Conservation (phyloP, 208 protist genomes). For the Perkinsela sp. region DNA sequence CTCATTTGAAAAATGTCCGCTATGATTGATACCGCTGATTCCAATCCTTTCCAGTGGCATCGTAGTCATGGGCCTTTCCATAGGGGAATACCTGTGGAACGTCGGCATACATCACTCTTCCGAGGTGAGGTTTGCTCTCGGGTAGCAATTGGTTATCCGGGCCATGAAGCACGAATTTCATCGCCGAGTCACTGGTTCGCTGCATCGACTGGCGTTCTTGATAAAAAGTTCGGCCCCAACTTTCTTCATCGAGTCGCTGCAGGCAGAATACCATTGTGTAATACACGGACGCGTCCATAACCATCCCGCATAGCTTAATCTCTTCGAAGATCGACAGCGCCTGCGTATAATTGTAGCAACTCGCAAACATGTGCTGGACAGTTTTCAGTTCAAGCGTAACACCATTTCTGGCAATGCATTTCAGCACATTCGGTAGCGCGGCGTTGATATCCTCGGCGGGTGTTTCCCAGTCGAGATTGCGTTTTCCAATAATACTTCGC, state of each 20-base stretch:
- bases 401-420: neutral
- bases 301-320: slow-evolving; percentile 32
- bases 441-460: slow-evolving; percentile 22
- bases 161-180: slow-evolving; percentile 52
- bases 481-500: slow-evolving; percentile 16
- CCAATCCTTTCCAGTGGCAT: neutral
- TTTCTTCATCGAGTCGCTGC: slow-evolving; percentile 55
- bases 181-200: slow-evolving; percentile 17
- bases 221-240: slow-evolving; percentile 37
- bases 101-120: slow-evolving; percentile 52
- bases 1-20: too few species aligned
- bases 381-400: slow-evolving; percentile 11
- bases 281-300: slow-evolving; percentile 58
- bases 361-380: slow-evolving; percentile 53
- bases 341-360: slow-evolving; percentile 28
- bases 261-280: slow-evolving; percentile 66
- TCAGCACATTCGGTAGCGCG: neutral
- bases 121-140: slow-evolving; percentile 62
- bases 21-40: too few species aligned
- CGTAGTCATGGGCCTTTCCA: neutral
- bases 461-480: slow-evolving; percentile 20
- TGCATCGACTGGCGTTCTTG: slow-evolving; percentile 13
- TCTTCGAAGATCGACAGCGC: slow-evolving; percentile 51
- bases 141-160: slow-evolving; percentile 40
- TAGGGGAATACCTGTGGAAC: neutral